Evolutionary conservation across 805 yeast species (phyloP).

Genomic region (Yarrowia keelungensis): DNA sequence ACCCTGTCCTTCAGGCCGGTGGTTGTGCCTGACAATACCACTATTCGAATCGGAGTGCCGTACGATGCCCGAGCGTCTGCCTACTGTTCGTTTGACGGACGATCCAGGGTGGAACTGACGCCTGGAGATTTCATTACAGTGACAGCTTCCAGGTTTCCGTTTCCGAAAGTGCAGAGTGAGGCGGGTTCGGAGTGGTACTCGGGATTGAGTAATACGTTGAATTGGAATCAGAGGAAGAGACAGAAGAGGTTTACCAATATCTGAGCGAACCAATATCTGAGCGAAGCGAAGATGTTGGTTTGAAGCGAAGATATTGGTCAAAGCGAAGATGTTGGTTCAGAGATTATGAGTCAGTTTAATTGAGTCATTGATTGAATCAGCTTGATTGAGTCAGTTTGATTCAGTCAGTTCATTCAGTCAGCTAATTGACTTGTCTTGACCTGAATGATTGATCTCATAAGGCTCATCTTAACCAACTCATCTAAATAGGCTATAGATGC

Average conservation of each 20-base stretch:
- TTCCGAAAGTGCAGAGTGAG: constrained; percentile 77
- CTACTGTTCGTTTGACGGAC: constrained; percentile 97
- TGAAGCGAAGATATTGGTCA: no score
- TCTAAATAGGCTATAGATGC: no score
- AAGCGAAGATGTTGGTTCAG: no score
- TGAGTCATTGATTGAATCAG: no score
- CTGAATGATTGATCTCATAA: no score
- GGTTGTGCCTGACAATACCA: constrained; percentile 85
- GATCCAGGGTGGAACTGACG: constrained; percentile 77
- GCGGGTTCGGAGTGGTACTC: constrained; percentile 72
- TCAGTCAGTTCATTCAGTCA: no score
- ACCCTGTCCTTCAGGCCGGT: constrained; percentile 91
- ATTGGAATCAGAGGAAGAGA: constrained; percentile 91
- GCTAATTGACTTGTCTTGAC: no score
- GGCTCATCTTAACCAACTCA: no score
- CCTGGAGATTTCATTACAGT: constrained; percentile 87
- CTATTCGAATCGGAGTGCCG: constrained; percentile 81
- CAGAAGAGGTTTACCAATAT: constrained; percentile 70
- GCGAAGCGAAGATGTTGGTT: no score
- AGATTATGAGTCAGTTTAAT: no score
- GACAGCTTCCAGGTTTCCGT: constrained; percentile 86
- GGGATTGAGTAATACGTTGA: constrained; percentile 83
- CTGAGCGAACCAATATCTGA: neutral
- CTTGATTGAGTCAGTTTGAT: no score
- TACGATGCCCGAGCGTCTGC: constrained; percentile 84